Percentiles rank a stretch among this genome's conserved stretches.
These are phyloP conservation scores for Rhododendron ovatum DNA, from an alignment of 148 eudicot species.

Conservation along the genomic window DNA sequence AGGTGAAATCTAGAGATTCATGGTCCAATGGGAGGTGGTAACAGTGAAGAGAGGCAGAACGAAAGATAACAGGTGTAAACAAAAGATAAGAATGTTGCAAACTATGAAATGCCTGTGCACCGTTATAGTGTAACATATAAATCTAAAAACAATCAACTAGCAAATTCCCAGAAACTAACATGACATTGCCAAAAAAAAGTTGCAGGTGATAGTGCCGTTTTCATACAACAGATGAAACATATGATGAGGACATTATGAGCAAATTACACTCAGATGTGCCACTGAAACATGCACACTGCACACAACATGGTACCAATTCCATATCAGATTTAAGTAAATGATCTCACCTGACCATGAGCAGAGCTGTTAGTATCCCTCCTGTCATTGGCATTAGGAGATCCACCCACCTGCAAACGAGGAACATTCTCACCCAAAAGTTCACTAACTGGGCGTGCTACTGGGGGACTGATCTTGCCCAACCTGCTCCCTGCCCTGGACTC, in stretches of 20 bases:
- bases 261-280: not conserved
- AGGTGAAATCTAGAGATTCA: not conserved
- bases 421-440: slow-evolving; percentile 51
- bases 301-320: not conserved
- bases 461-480: slow-evolving; percentile 28
- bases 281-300: not conserved
- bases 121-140: not conserved
- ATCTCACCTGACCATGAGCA: slow-evolving; percentile 34
- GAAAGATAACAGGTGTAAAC: not conserved
- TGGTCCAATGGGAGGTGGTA: not conserved
- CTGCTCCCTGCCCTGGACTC: slow-evolving; percentile 33
- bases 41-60: not conserved
- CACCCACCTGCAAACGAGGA: slow-evolving; percentile 32
- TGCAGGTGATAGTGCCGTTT: not conserved
- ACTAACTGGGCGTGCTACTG: slow-evolving; percentile 29
- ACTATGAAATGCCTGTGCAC: not conserved
- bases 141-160: not conserved
- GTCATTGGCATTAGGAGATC: slow-evolving; percentile 30
- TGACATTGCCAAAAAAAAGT: not conserved
- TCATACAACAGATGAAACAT: not conserved
- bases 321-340: not conserved
- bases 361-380: slow-evolving; percentile 18
- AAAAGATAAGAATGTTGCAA: not conserved
- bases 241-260: not conserved
- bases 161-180: not conserved